Evolutionary conservation across 2,329 filamentous ascomycete species (phyloP).

Genomic region (Talaromyces sp.): DNA sequence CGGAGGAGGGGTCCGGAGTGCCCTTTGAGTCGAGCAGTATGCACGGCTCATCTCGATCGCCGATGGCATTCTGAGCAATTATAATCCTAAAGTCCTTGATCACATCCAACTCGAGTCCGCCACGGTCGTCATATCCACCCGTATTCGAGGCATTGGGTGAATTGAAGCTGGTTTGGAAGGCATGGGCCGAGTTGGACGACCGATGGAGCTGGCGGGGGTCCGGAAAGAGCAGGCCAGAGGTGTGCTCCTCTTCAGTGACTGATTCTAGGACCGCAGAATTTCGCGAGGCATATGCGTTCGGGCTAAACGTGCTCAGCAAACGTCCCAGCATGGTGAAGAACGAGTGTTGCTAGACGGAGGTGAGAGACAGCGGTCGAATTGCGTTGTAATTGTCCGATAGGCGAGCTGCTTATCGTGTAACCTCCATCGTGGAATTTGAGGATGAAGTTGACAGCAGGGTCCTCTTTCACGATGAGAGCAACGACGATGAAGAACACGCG

Average conservation of each 20-base stretch:
- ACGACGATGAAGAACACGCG: neutral
- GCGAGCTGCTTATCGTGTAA: slow-evolving; percentile 1
- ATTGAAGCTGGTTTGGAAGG: slow-evolving; percentile 36
- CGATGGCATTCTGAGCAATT: slow-evolving; percentile 45
- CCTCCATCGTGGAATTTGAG: neutral
- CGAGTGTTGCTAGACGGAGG: neutral
- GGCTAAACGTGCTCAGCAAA: slow-evolving; percentile 39
- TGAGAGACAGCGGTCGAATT: neutral
- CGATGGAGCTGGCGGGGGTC: slow-evolving; percentile 39
- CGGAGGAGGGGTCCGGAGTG: slow-evolving; percentile 20
- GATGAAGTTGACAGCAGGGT: neutral
- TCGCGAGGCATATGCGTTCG: slow-evolving; percentile 33
- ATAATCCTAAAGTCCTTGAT: slow-evolving; percentile 43
- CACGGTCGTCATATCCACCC: slow-evolving; percentile 43
- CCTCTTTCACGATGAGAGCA: neutral
- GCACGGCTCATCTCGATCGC: slow-evolving; percentile 42
- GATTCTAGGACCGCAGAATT: slow-evolving; percentile 39
- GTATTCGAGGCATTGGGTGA: slow-evolving; percentile 39
- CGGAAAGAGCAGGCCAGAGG: slow-evolving; percentile 43
- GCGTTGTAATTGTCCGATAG: neutral
- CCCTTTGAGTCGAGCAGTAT: slow-evolving; percentile 41
- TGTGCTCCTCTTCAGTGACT: slow-evolving; percentile 46
- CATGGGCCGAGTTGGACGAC: slow-evolving; percentile 36
- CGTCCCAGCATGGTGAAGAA: slow-evolving; percentile 36
- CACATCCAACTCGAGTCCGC: slow-evolving; percentile 41